These are phyloP conservation scores for Fusarium sp. DNA, from an alignment of 2,329 filamentous ascomycete genomes.

Conservation along the genomic window DNA sequence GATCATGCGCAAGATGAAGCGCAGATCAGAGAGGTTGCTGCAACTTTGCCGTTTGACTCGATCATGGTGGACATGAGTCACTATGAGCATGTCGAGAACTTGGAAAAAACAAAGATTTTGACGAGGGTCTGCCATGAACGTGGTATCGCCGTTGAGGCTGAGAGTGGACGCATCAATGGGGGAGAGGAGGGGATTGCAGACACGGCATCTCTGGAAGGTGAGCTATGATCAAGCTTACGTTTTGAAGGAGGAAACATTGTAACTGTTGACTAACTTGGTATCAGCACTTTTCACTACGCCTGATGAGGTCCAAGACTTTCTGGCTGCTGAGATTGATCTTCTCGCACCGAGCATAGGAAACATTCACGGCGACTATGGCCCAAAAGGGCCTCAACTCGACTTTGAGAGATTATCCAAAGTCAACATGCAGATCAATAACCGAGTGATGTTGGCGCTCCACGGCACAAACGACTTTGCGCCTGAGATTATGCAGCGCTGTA, in stretches of 20 bases:
- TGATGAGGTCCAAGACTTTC: conserved; percentile 76
- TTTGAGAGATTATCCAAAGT: conserved; percentile 55
- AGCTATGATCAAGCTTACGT: not conserved
- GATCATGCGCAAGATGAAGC: not conserved
- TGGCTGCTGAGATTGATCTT: conserved; percentile 77
- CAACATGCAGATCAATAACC: conserved; percentile 43
- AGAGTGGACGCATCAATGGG: conserved; percentile 49
- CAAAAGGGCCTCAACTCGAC: conserved; percentile 71
- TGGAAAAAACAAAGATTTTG: not conserved
- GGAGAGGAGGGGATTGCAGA: conserved; percentile 77
- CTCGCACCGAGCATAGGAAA: conserved; percentile 81
- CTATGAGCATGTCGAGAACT: not conserved
- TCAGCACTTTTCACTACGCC: conserved; percentile 66
- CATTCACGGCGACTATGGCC: conserved; percentile 79
- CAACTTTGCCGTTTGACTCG: conserved; percentile 1
- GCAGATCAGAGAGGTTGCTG: not conserved
- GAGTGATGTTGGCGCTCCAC: conserved; percentile 61
- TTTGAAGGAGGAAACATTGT: fast-evolving
- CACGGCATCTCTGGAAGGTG: conserved; percentile 56
- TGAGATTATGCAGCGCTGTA: conserved; percentile 61
- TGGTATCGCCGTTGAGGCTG: conserved; percentile 23
- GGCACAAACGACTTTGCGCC: conserved; percentile 65
- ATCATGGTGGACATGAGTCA: conserved; percentile 24
- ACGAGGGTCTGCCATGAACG: not conserved
- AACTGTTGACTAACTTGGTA: not conserved